These are phyloP conservation scores for Camellia oleifera DNA, from an alignment of 179 eudicot genomes.

Conservation along the genomic window DNA sequence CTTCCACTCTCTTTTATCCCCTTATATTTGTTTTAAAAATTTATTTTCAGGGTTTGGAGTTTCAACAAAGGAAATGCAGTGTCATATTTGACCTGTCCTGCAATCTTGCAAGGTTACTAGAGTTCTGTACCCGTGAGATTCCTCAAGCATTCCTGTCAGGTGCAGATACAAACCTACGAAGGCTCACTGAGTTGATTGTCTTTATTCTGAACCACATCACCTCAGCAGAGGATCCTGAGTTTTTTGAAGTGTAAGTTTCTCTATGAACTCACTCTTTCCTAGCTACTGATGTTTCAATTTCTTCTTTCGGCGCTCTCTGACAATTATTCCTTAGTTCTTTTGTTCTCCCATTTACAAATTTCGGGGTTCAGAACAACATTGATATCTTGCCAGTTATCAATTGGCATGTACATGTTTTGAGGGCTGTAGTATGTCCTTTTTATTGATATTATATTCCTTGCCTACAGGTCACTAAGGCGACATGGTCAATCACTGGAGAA, in stretches of 20 bases:
- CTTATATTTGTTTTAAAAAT: not conserved
- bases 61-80: constrained; percentile 80
- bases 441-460: not conserved
- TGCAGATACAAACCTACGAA: constrained; percentile 73
- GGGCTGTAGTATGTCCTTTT: not conserved
- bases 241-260: constrained; percentile 65
- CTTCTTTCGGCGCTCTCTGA: not conserved
- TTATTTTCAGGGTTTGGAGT: constrained; percentile 60
- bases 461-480: constrained; percentile 65
- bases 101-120: constrained; percentile 92
- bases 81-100: constrained; percentile 88
- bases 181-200: constrained; percentile 81
- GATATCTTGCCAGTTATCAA: not conserved
- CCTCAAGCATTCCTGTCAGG: constrained; percentile 91
- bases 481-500: constrained; percentile 75
- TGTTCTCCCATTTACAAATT: too few relatives aligned
- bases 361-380: not conserved
- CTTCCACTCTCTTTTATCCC: constrained; percentile 1
- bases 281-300: constrained; percentile 3
- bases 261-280: constrained; percentile 2
- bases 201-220: constrained; percentile 78
- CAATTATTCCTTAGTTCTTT: not conserved
- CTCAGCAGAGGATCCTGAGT: constrained; percentile 66
- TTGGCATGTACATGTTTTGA: not conserved
- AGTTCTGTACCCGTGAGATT: constrained; percentile 81